Conservation (phyloP, 2,329 filamentous ascomycete species). For the Daldinia eschscholtzii region DNA sequence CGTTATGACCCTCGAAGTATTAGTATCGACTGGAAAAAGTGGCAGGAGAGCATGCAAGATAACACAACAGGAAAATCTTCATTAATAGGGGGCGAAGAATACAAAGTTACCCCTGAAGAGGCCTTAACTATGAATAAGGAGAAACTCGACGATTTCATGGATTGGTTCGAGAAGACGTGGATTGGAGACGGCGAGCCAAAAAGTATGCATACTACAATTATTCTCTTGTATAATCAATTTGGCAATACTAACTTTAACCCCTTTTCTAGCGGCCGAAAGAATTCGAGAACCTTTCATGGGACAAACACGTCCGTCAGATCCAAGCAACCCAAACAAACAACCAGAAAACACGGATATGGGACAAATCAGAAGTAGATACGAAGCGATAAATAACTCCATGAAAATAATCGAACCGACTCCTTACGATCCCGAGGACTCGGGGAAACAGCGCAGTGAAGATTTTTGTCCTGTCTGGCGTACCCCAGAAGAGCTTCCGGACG, state of each 20-base stretch:
- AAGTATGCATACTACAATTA: slow-evolving; percentile 51
- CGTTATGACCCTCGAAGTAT: slow-evolving; percentile 68
- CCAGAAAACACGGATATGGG: slow-evolving; percentile 19
- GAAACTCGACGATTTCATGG: slow-evolving; percentile 80
- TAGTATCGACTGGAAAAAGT: slow-evolving; percentile 79
- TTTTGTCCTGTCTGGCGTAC: slow-evolving; percentile 54
- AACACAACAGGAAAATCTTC: slow-evolving; percentile 38
- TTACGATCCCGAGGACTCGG: slow-evolving; percentile 39
- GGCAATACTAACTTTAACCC: slow-evolving; percentile 19
- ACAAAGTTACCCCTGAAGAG: slow-evolving; percentile 49
- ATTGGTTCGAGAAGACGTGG: slow-evolving; percentile 81
- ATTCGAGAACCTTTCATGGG: slow-evolving; percentile 46
- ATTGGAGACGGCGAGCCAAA: slow-evolving; percentile 60
- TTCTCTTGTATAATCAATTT: background rate
- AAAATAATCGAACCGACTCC: slow-evolving; percentile 32
- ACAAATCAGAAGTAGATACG: slow-evolving; percentile 42
- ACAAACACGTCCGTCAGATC: slow-evolving; percentile 32
- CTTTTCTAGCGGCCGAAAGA: slow-evolving; percentile 43
- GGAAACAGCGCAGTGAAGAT: slow-evolving; percentile 48
- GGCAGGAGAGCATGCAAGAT: slow-evolving; percentile 67
- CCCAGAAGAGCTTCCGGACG: slow-evolving; percentile 58
- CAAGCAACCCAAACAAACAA: slow-evolving; percentile 9
- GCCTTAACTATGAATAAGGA: slow-evolving; percentile 63
- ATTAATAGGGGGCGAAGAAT: slow-evolving; percentile 49
- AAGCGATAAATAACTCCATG: slow-evolving; percentile 40